Evolutionary conservation across 75 land plant species (phyloP).

Genomic region (Ceratopteris richardii): DNA sequence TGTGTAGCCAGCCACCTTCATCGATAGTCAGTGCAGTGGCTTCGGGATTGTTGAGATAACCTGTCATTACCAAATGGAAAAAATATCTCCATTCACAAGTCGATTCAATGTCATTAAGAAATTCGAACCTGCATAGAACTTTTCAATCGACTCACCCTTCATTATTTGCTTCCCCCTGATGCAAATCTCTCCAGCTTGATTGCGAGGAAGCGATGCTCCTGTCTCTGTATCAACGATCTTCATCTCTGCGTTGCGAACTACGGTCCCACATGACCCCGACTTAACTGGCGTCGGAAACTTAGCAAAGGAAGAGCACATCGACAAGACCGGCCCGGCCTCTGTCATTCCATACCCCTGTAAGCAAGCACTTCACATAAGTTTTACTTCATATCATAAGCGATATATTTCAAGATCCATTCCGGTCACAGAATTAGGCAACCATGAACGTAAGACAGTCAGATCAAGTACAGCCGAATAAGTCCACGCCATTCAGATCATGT

Average conservation of each 20-base stretch:
- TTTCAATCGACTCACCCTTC: slow-evolving; percentile 84
- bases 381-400: no score
- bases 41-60: slow-evolving; percentile 60
- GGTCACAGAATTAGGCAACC: no score
- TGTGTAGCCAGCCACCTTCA: slow-evolving; percentile 77
- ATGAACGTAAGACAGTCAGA: no score
- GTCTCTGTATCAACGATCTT: slow-evolving; percentile 72
- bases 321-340: slow-evolving; percentile 73
- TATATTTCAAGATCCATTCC: no score
- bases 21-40: slow-evolving; percentile 73
- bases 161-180: slow-evolving; percentile 67
- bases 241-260: slow-evolving; percentile 75
- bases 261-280: slow-evolving; percentile 69
- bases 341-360: slow-evolving; percentile 95
- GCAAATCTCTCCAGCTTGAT: slow-evolving; percentile 82
- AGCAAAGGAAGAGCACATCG: slow-evolving; percentile 67
- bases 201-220: slow-evolving; percentile 47
- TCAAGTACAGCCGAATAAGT: no score
- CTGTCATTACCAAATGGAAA: no score
- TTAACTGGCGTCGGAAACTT: slow-evolving; percentile 52
- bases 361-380: no score
- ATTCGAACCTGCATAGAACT: no score
- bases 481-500: no score
- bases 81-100: no score
- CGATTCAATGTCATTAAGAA: no score